These are phyloP conservation scores for Lodderomyces orthopsilosis DNA, from an alignment of 1,139 yeast genomes.

Conservation along the genomic window DNA sequence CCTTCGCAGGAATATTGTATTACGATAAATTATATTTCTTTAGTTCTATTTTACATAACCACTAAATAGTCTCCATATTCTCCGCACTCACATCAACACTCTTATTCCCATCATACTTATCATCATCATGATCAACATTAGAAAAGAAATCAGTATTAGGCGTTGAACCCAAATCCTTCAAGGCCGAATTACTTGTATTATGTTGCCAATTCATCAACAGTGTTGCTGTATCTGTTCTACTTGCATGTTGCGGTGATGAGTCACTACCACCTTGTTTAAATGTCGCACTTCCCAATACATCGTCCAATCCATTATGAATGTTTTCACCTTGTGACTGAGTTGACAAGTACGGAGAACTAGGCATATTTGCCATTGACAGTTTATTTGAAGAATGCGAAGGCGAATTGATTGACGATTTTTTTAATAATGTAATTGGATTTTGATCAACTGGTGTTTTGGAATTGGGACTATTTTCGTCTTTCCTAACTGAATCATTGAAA, in stretches of 20 bases:
- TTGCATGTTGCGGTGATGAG: constrained; percentile 29
- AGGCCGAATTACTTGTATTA: constrained; percentile 2
- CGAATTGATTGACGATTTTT: constrained; percentile 17
- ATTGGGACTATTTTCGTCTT: constrained; percentile 42
- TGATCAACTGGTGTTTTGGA: constrained; percentile 33
- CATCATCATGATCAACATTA: not conserved
- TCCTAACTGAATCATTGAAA: constrained; percentile 43
- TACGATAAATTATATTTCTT: not conserved
- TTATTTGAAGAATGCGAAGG: constrained; percentile 18
- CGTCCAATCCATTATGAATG: constrained; percentile 10
- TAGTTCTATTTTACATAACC: not conserved
- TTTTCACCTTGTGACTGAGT: constrained; percentile 5
- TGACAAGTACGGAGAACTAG: constrained; percentile 35
- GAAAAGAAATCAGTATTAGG: constrained; percentile 36
- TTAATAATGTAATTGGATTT: constrained; percentile 10
- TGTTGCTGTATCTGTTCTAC: constrained; percentile 36
- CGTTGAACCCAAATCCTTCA: constrained; percentile 25
- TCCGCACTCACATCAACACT: not conserved
- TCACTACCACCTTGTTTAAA: constrained; percentile 8
- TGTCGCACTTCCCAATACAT: constrained; percentile 10
- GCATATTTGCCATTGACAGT: constrained; percentile 35
- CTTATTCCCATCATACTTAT: not conserved
- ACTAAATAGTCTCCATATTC: not conserved
- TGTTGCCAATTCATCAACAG: constrained; percentile 32
- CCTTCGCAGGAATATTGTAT: too few species aligned